Evolutionary conservation across 2,329 filamentous ascomycete genomes (phyloP), one percentile per base, ranked within the genome.

Genomic region (Sclerotinia borealis): DNA sequence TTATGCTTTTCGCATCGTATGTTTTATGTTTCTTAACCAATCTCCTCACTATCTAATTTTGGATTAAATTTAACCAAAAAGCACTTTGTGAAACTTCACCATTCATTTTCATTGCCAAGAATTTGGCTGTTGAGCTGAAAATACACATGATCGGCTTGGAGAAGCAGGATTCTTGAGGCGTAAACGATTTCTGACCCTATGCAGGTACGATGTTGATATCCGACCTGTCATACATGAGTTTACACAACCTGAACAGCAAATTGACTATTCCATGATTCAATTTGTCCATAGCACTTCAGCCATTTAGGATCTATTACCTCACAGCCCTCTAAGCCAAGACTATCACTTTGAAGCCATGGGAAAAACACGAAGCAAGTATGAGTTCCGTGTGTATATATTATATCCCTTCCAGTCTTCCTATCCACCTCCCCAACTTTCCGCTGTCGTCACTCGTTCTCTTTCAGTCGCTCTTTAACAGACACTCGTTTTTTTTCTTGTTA

Each of bases 101-200:
- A 29, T 27, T 59, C 31, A 59, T 55, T 41, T 27, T 59, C 31
- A 59, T 55, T 41, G 59, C 59, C 59, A 61, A 61, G 59, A 19
- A 34, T n/a, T 27, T 61, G 48, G 49, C 59, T 61, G 48, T 55
- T 37, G 22, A 61, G 59, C 59, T 61, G 59, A 61, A 55, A 54
- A 36, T 19, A 4, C 48, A 41, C 19, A 54, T 45, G 59, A 54
- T 52, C 19, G 59, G 45, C 58, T 51, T 27, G n/a, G 29, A 45
- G 59, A 55, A 36, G 22, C 22, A 61, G 29, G 49, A 45, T 27
- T n/a, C n/a, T 31, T 22, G 36, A 25, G 59, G 59, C 59, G 48
- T 27, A 43, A 45, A 41, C 15, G 29, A 45, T 47, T 55, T n/a
- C 34, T 17, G 59, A 54, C 6, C n/a, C 27, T 54, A 54, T 61